Evolutionary conservation across 2,329 filamentous ascomycete species (phyloP).

Genomic region (Mycosphaerelloides madeirae): DNA sequence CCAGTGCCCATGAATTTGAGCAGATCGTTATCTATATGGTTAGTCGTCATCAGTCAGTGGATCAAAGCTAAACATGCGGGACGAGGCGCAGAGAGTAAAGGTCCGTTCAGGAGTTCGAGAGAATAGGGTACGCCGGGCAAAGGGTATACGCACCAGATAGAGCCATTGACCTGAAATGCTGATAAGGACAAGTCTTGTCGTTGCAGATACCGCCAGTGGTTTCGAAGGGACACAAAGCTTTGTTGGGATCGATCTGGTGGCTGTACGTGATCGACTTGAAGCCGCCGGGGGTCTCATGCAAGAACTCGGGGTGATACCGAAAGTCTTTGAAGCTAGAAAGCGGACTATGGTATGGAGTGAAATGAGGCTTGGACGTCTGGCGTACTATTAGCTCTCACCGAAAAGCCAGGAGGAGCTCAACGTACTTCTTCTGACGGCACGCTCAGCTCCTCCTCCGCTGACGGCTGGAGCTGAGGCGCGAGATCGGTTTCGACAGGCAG

Average conservation of each 20-base stretch:
- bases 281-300: slow-evolving; percentile 64
- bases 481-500: slow-evolving; percentile 33
- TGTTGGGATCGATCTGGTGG: slow-evolving; percentile 75
- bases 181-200: slow-evolving; percentile 65
- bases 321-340: slow-evolving; percentile 79
- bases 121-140: background rate
- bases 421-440: slow-evolving; percentile 14
- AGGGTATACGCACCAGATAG: slow-evolving; percentile 17
- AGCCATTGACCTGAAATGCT: slow-evolving; percentile 68
- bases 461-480: slow-evolving; percentile 37
- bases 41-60: slow-evolving; percentile 27
- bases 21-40: slow-evolving; percentile 31
- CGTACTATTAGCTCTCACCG: background rate
- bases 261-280: slow-evolving; percentile 90
- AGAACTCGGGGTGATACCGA: slow-evolving; percentile 79
- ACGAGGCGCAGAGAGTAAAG: no score
- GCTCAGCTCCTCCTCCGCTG: slow-evolving; percentile 13
- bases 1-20: slow-evolving; percentile 27
- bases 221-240: slow-evolving; percentile 72
- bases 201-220: slow-evolving; percentile 67
- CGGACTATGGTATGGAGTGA: slow-evolving; percentile 73
- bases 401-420: slow-evolving; percentile 11
- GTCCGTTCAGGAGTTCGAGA: background rate
- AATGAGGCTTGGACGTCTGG: slow-evolving; percentile 15
- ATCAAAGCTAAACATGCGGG: background rate